These are phyloP conservation scores for Dalechampia spathulata DNA, from an alignment of 441 rosid genomes.

Conservation along the genomic window DNA sequence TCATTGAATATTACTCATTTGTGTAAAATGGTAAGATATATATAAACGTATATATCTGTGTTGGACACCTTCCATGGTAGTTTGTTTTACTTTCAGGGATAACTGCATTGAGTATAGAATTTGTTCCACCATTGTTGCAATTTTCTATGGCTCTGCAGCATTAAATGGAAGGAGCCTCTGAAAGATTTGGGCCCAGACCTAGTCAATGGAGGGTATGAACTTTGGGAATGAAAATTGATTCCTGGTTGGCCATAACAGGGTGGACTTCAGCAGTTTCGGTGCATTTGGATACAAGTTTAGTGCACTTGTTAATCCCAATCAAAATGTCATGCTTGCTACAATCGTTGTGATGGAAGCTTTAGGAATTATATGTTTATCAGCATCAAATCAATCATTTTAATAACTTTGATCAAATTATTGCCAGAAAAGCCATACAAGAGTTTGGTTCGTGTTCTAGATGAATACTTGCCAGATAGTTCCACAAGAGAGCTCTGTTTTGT, in stretches of 20 bases:
- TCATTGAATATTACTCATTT: neutral
- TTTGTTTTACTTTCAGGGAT: neutral
- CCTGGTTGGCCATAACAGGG: neutral
- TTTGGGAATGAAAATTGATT: neutral
- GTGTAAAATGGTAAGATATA: neutral
- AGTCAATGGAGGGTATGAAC: neutral
- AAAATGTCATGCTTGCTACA: slow-evolving; percentile 45
- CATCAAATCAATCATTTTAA: neutral
- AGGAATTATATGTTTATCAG: slow-evolving; percentile 26
- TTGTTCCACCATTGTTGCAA: no score
- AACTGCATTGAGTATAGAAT: no score
- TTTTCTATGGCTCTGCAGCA: neutral
- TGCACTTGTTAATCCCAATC: slow-evolving; percentile 27
- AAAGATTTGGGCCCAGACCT: neutral
- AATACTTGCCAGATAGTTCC: neutral
- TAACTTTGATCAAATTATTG: neutral
- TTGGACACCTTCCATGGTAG: neutral
- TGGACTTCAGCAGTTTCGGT: slow-evolving; percentile 42
- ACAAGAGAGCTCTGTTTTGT: neutral
- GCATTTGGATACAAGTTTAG: slow-evolving; percentile 49
- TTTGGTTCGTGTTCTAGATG: no score
- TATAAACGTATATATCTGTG: neutral
- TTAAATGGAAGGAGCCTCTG: neutral
- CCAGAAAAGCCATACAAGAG: neutral
- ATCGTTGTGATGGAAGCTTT: slow-evolving; percentile 45